phyloP scores from a whole-genome alignment of 768 basidiomycete species.

The Lactarius vividus region DNA sequence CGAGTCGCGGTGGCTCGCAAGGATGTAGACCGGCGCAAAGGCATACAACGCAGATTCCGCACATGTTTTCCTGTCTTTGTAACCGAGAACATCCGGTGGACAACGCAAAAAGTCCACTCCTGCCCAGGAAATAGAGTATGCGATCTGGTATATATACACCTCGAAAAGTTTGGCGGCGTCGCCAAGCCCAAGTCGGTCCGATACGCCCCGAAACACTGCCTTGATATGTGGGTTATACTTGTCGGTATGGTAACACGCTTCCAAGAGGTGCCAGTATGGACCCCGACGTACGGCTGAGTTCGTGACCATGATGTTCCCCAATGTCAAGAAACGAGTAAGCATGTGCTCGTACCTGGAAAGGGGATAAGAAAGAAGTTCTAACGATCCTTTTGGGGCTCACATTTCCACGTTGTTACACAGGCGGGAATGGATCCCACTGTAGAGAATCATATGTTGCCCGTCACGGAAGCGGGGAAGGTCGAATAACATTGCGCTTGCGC shows the following conservation, averaged over 20 bases:
- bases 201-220: slow-evolving; percentile 58
- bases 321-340: slow-evolving; percentile 65
- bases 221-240: slow-evolving; percentile 41
- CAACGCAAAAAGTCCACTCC: slow-evolving; percentile 53
- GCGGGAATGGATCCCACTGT: slow-evolving; percentile 45
- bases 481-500: slow-evolving; percentile 57
- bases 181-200: slow-evolving; percentile 63
- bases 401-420: slow-evolving; percentile 47
- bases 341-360: slow-evolving; percentile 55
- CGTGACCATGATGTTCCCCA: slow-evolving; percentile 77
- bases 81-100: slow-evolving; percentile 76
- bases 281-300: slow-evolving; percentile 75
- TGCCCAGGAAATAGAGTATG: slow-evolving; percentile 56
- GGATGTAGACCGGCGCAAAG: slow-evolving; percentile 66
- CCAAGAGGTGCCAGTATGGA: slow-evolving; percentile 86
- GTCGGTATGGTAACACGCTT: slow-evolving; percentile 52
- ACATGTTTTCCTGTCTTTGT: slow-evolving; percentile 59
- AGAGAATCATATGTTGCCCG: slow-evolving; percentile 40
- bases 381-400: slow-evolving; percentile 39
- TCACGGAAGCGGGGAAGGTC: slow-evolving; percentile 42
- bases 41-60: slow-evolving; percentile 63
- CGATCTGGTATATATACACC: slow-evolving; percentile 74
- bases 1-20: slow-evolving; percentile 38
- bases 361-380: slow-evolving; percentile 5
- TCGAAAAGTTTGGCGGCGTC: slow-evolving; percentile 65